Conservation (phyloP, 805 yeast genomes). For the Starmerella bacillaris region DNA sequence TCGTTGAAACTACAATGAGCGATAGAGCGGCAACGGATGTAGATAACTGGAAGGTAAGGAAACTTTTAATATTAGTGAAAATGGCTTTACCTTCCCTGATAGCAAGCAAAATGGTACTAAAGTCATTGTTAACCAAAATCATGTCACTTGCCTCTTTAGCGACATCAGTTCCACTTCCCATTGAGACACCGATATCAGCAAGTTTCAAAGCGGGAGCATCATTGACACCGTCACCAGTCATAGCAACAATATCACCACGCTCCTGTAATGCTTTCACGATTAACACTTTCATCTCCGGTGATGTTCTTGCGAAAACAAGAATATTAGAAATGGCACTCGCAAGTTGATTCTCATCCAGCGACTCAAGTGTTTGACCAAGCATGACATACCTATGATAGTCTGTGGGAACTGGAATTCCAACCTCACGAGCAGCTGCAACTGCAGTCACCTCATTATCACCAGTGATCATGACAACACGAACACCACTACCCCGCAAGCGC, state of each 20-base stretch:
- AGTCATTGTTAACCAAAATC: slow-evolving; percentile 94
- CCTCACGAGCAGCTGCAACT: slow-evolving; percentile 31
- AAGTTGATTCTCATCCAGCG: slow-evolving; percentile 52
- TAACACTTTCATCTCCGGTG: slow-evolving; percentile 35
- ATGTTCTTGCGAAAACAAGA: slow-evolving; percentile 31
- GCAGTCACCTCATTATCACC: slow-evolving; percentile 40
- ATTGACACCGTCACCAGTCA: slow-evolving; percentile 99
- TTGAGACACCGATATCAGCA: slow-evolving; percentile 90
- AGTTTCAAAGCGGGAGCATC: slow-evolving; percentile 96
- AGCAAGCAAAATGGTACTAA: slow-evolving; percentile 80
- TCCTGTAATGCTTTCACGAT: slow-evolving; percentile 34
- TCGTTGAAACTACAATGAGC: slow-evolving; percentile 68
- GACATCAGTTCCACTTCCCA: slow-evolving; percentile 86
- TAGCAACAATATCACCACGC: slow-evolving; percentile 88
- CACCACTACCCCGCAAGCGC: slow-evolving; percentile 74
- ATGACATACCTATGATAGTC: slow-evolving; percentile 51
- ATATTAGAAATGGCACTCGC: slow-evolving; percentile 64
- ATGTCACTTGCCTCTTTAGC: slow-evolving; percentile 97
- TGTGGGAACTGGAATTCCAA: slow-evolving; percentile 49
- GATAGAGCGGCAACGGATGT: slow-evolving; percentile 91
- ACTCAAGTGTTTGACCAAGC: slow-evolving; percentile 69
- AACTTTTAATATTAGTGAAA: slow-evolving; percentile 85
- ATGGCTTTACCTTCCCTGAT: slow-evolving; percentile 97
- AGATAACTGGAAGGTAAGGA: slow-evolving; percentile 84
- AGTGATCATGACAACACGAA: slow-evolving; percentile 97